Conservation (phyloP, 495 filamentous ascomycete genomes). For the Xylaria scruposa region DNA sequence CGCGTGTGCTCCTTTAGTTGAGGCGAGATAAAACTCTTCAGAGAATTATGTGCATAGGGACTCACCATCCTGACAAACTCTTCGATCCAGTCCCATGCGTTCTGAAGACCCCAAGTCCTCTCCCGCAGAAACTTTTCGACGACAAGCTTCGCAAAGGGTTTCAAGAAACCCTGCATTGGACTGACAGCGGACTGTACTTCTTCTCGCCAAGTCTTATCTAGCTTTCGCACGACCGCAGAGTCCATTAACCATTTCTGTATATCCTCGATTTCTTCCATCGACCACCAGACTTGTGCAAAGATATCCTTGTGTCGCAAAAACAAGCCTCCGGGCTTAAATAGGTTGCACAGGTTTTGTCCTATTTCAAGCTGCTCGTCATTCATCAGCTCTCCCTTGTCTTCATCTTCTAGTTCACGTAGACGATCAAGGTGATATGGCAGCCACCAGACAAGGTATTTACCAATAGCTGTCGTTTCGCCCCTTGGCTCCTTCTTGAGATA, state of each 20-base stretch:
- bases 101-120: background rate
- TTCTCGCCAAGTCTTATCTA: conserved; percentile 21
- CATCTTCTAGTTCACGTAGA: background rate
- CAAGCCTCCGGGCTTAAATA: conserved; percentile 6
- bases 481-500: conserved; percentile 8
- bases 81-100: background rate
- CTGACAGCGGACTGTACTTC: conserved; percentile 7
- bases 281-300: background rate
- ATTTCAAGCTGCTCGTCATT: conserved; percentile 18
- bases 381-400: conserved; percentile 12
- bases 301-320: background rate
- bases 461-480: conserved; percentile 13
- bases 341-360: conserved; percentile 10
- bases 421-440: conserved; percentile 27
- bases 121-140: background rate
- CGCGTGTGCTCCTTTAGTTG: background rate
- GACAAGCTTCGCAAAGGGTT: background rate
- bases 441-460: conserved; percentile 20
- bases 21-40: background rate
- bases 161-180: conserved; percentile 5
- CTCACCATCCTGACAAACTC: conserved; percentile 13
- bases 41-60: background rate
- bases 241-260: conserved; percentile 22
- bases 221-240: conserved; percentile 10
- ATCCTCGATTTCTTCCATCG: conserved; percentile 9